Evolutionary conservation across 352 stramenopile genomes (phyloP), one percentile per base, ranked within the genome.

Genomic region (Globisporangium middletonii): DNA sequence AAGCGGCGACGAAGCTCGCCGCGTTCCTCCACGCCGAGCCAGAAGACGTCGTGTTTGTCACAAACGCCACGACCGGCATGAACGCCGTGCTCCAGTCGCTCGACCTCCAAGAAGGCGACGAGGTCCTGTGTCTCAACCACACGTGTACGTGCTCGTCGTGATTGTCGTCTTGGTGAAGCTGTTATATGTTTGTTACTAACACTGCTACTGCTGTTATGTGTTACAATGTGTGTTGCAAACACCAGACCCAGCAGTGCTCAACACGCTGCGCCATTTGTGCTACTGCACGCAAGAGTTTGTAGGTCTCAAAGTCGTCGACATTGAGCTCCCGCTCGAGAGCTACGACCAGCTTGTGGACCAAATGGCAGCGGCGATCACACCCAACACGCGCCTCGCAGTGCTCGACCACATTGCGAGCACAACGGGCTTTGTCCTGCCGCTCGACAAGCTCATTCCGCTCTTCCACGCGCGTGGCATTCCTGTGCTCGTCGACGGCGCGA

Each of bases 251-350:
- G 82, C 81, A 1, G 82, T 94, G 56, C 68, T 92, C 46, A 91
- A 94, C 61, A 94, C 84, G 33, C 67, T 94, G 55, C 79, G 82
- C 16, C 82, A 92, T 57, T 62, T 94, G 59, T 94, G 84, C 64
- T 94, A 91, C 69, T 89, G 74, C 50, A 94, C 82, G 44, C 84
- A 94, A 69, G 84, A 94, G 59, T 89, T 92, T 45, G 84, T 94
- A n/a, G 79, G 92, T 52, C 79, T 94, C 63, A 92, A 92, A 59
- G 84, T 94, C 42, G 84, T 94, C 41, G 81, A 94, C 46, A 69
- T 91, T 0, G 69, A 83, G 55, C 70, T 94, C 19, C 84, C 84
- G 0, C 75, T 94, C 50, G 50, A 72, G 18, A 88, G 69, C 55
- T 89, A 89, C 55, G 81, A 92, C 50, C 65, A 57, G 41, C 63